Evolutionary conservation across 352 stramenopile species (phyloP).

Genomic region (Phytophthora europaea): DNA sequence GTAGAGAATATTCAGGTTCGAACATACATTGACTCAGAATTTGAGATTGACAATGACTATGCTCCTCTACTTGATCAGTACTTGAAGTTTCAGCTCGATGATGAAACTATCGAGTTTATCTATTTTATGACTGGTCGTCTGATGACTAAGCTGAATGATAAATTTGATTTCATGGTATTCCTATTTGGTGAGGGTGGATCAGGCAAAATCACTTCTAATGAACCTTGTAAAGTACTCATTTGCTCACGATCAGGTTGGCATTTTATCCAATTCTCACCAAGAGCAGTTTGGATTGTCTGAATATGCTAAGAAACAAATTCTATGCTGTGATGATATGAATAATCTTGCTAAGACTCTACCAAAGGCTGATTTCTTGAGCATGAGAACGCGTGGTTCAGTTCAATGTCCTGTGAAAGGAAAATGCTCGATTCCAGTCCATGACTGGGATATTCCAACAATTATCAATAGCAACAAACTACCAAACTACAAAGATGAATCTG

Average conservation of each 20-base stretch:
- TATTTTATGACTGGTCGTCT: slow-evolving; percentile 5
- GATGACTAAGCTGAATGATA: slow-evolving; percentile 4
- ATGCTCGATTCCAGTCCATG: slow-evolving; percentile 1
- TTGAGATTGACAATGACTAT: slow-evolving; percentile 1
- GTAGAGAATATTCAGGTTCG: slow-evolving; percentile 3
- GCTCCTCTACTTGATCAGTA: slow-evolving; percentile 2
- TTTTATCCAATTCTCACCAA: slow-evolving; percentile 5
- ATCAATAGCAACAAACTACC: slow-evolving; percentile 4
- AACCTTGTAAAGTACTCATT: slow-evolving; percentile 5
- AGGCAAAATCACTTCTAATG: slow-evolving; percentile 4
- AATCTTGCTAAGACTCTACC: slow-evolving; percentile 9
- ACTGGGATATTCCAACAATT: slow-evolving; percentile 2
- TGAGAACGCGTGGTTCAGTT: slow-evolving; percentile 1
- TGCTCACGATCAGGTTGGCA: neutral
- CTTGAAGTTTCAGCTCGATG: slow-evolving; percentile 6
- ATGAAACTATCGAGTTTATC: slow-evolving; percentile 5
- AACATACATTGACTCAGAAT: neutral
- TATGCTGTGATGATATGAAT: slow-evolving; percentile 1
- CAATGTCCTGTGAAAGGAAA: slow-evolving; percentile 3
- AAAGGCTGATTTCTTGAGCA: slow-evolving; percentile 1
- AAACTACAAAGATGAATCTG: slow-evolving; percentile 6
- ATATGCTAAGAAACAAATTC: slow-evolving; percentile 6
- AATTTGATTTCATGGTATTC: slow-evolving; percentile 8
- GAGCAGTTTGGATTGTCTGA: slow-evolving; percentile 5
- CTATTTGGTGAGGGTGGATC: neutral